Conservation (phyloP, 2,329 filamentous ascomycete species). For the Botryotinia globosa region DNA sequence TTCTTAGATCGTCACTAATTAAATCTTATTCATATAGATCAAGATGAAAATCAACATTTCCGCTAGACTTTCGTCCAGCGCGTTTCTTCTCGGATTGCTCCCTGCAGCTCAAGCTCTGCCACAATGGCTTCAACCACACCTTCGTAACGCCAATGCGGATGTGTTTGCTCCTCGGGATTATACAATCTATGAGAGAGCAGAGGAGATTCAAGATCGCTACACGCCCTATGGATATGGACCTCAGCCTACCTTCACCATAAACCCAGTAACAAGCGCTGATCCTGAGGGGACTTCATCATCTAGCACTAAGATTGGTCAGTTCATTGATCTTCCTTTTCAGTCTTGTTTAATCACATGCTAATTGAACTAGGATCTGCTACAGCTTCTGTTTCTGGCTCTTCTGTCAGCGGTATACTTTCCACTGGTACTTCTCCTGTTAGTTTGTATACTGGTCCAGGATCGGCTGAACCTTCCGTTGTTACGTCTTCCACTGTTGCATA, state of each 20-base stretch:
- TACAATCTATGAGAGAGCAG: constrained; percentile 28
- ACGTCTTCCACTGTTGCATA: background rate
- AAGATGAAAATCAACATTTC: constrained; percentile 32
- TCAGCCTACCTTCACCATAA: constrained; percentile 25
- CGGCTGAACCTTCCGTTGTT: constrained; percentile 11
- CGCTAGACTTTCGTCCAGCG: constrained; percentile 25
- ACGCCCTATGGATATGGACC: constrained; percentile 33
- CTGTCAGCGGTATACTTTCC: background rate
- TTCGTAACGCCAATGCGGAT: constrained; percentile 23
- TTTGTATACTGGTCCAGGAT: background rate
- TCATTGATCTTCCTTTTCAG: background rate
- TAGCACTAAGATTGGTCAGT: constrained; percentile 10
- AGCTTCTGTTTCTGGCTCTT: background rate
- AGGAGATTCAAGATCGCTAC: constrained; percentile 29
- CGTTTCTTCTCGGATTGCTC: constrained; percentile 26
- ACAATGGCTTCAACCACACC: constrained; percentile 29
- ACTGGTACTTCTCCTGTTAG: constrained; percentile 15
- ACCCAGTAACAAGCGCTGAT: constrained; percentile 20
- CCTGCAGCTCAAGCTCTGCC: constrained; percentile 29
- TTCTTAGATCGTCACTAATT: constrained; percentile 2
- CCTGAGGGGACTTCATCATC: constrained; percentile 22
- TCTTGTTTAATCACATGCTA: background rate
- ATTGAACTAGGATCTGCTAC: constrained; percentile 8
- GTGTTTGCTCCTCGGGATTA: constrained; percentile 30
- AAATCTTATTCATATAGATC: constrained; percentile 21